Evolutionary conservation across 495 filamentous ascomycete genomes (phyloP), one percentile per base, ranked within the genome.

Genomic region (Penicilliopsis zonata): DNA sequence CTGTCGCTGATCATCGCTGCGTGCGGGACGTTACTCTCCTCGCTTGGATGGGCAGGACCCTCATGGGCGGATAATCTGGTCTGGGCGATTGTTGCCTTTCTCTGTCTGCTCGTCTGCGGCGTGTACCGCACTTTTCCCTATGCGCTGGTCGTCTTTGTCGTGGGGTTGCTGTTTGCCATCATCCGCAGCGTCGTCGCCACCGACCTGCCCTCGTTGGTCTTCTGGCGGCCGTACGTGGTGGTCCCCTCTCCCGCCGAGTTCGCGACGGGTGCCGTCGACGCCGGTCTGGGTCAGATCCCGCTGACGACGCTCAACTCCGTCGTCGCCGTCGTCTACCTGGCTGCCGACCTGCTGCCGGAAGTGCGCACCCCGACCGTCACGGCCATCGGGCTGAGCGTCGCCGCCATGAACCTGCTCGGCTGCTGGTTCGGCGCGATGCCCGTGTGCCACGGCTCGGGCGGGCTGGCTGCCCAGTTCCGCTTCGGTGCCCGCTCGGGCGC

Each of bases 371-470:
- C 85, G 2, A 70, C 72, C 0, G 69, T 78, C 10, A 86, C 83
- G 0, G 61, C 72, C 2, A 63, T 95, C 13, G 87, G 86, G 0
- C 44, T 92, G 31, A 88, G 82, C 27, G 82, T 96, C 5, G 74
- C 75, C 0, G 41, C 54, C 3, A 90, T 93, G 77, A 95, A 95
- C 48, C 57, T 95, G 4, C 40, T 80, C 4, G 79, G 82, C 5
- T 86, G 80, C 53, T 88, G 82, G 80, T 90, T 94, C 50, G 87
- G 86, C 18, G 82, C 78, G 0, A 96, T 96, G 88, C 88, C 88
- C 4, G 80, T 93, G 2, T 96, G 88, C 44, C 88, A 95, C 47
- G 88, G 88, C 13, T 84, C 84, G 9, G 88, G 88, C 2, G 88
- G 88, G 0, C 61, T 95, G 1, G 88, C 88, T 2, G 88, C 77